Base-by-base conservation (phyloP, 805 yeast genomes). In the Yarrowia yakushimensis region DNA sequence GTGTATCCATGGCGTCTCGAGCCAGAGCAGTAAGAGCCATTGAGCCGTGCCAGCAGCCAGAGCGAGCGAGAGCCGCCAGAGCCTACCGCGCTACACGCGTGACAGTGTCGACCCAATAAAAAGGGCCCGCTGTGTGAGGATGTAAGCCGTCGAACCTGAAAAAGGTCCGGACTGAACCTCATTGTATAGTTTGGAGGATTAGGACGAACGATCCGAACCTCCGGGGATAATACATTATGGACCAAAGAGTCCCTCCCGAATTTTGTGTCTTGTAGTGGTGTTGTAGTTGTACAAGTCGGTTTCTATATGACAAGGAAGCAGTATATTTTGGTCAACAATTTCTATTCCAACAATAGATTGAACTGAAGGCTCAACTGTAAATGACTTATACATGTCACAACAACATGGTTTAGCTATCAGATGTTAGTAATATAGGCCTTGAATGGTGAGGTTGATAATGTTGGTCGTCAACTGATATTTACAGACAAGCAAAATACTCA, bases 41-140 rank as follows among this genome's bases (percentile, higher is more conserved):
- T 33, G 48, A 43, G 48, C 48, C 31, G n/a, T 43, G 43, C 27
- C 7, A 20, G 15, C 27, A 39, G 43, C 23, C 42, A 20, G 42
- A 18, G 13, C 15, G 42, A 37, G 42, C 42, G 42, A 37, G 20
- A 39, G 27, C 27, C 27, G 20, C 20, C 37, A 2, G 37, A n/a
- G 37, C 37, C 5, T 36, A 36, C 41, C 41, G 41, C 41, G 41
- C 41, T 1, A 34, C 8, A 10, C 9, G 41, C 41, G 45, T 17
- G 31, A 17, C 48, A 30, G 52, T 30, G 52, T 45, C 11, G 52
- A 45, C 52, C 36, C 52, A 18, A 15, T 28, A 18, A 30, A 11
- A 45, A 30, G 52, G 52, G 52, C 22, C 52, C 52, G 10, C 52
- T 30, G 48, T 45, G 36, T 45, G 52, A 45, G 52, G 52, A 45